Percentiles rank a stretch among this genome's conserved stretches.
phyloP scores from a whole-genome alignment of 108 stramenopile genomes.

The Discostella pseudostelligera region DNA sequence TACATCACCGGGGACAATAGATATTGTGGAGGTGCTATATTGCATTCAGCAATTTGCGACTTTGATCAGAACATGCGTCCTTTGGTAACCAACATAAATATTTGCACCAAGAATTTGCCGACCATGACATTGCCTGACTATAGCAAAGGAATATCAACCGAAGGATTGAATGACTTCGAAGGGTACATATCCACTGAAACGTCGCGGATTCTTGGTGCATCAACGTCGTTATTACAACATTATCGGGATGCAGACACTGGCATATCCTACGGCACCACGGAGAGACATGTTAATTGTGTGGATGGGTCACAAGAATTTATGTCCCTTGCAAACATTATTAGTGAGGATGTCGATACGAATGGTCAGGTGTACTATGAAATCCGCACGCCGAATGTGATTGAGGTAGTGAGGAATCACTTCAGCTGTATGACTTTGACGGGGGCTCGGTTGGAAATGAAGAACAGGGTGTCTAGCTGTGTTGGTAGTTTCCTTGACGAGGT shows the following conservation, averaged over 20 bases:
- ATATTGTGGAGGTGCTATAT: constrained; percentile 38
- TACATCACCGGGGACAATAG: constrained; percentile 41
- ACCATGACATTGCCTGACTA: background rate
- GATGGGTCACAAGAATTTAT: constrained; percentile 38
- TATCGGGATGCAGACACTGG: constrained; percentile 32
- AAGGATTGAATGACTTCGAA: constrained; percentile 23
- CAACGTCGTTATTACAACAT: constrained; percentile 36
- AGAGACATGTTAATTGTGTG: constrained; percentile 30
- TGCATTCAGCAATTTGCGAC: constrained; percentile 48
- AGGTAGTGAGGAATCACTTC: constrained; percentile 81
- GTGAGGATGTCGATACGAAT: constrained; percentile 12
- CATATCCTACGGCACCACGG: constrained; percentile 21
- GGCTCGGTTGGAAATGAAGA: constrained; percentile 58
- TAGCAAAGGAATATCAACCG: constrained; percentile 3
- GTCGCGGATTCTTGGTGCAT: constrained; percentile 39
- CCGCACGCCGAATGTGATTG: constrained; percentile 69
- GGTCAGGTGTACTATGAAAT: constrained; percentile 47
- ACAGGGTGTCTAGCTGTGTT: constrained; percentile 27
- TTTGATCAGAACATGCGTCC: constrained; percentile 48
- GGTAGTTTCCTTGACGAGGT: constrained; percentile 43
- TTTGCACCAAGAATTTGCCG: constrained; percentile 41
- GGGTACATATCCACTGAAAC: constrained; percentile 36
- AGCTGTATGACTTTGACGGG: constrained; percentile 72
- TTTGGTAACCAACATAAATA: constrained; percentile 44
- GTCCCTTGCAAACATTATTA: constrained; percentile 33